Conservation (phyloP, 78 protist genomes). For the Dictyostelium firmibasis region DNA sequence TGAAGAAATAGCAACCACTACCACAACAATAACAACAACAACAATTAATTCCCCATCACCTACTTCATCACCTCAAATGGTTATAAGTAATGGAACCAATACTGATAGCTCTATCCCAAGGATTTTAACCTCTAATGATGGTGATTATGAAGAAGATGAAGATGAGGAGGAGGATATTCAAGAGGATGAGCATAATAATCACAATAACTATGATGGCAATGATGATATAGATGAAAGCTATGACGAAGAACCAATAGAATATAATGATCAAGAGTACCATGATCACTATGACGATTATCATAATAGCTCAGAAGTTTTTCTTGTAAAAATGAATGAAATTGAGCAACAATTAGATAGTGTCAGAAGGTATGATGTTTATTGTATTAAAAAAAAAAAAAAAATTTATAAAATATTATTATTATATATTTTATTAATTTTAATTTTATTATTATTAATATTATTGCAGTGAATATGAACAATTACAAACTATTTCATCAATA, state of each 20-base stretch:
- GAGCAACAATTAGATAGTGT: conserved; percentile 10
- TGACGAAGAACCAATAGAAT: not conserved
- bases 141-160: not conserved
- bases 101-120: not conserved
- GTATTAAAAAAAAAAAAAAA: not conserved
- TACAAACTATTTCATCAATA: conserved; percentile 5
- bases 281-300: not conserved
- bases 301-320: not conserved
- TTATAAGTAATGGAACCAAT: not conserved
- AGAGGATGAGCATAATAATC: not conserved
- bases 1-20: not conserved
- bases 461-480: not conserved
- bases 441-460: not conserved
- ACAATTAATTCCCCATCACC: not conserved
- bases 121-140: not conserved
- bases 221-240: not conserved
- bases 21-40: not conserved
- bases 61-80: not conserved
- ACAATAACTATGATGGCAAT: not conserved
- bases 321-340: not conserved
- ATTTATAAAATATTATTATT: not conserved
- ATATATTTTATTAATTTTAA: not conserved
- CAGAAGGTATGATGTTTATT: not conserved
- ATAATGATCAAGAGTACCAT: not conserved
- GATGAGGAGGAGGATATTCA: not conserved